Conservation (phyloP, 108 stramenopile species). For the Discostella stelligeroides region DNA sequence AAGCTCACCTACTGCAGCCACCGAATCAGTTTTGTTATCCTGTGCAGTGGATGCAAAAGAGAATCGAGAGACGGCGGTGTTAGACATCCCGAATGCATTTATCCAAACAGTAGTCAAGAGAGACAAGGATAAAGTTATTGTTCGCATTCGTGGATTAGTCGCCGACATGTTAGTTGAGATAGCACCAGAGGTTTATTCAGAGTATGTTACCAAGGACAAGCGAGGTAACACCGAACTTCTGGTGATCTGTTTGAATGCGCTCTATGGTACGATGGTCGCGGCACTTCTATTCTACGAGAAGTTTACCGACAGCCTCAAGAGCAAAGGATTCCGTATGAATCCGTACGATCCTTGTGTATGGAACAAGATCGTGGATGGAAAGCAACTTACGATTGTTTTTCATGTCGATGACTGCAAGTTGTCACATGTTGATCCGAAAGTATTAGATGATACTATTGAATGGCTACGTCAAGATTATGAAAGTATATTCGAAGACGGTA, state of each 20-base stretch:
- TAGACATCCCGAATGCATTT: slow-evolving; percentile 4
- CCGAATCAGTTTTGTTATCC: not conserved
- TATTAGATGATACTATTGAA: not conserved
- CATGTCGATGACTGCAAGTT: not conserved
- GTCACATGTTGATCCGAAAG: not conserved
- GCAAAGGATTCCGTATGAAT: slow-evolving; percentile 46
- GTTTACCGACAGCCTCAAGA: slow-evolving; percentile 15
- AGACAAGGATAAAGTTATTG: not conserved
- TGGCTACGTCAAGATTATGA: not conserved
- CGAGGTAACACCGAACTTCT: not conserved
- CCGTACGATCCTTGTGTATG: slow-evolving; percentile 58
- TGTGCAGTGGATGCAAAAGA: slow-evolving; percentile 7
- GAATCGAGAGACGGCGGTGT: not conserved
- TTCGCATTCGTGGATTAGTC: not conserved
- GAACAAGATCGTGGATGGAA: slow-evolving; percentile 37
- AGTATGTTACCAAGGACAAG: slow-evolving; percentile 9
- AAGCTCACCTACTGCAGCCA: not conserved
- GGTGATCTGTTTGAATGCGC: not conserved
- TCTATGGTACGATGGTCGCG: not conserved
- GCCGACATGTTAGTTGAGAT: not conserved
- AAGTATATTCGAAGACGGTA: not conserved
- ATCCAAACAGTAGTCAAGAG: not conserved
- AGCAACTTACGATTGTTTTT: slow-evolving; percentile 33
- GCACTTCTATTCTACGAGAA: slow-evolving; percentile 6
- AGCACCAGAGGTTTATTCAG: slow-evolving; percentile 1